These are phyloP conservation scores for Nannochloropsis salina DNA, from an alignment of 108 stramenopile genomes.

Conservation along the genomic window DNA sequence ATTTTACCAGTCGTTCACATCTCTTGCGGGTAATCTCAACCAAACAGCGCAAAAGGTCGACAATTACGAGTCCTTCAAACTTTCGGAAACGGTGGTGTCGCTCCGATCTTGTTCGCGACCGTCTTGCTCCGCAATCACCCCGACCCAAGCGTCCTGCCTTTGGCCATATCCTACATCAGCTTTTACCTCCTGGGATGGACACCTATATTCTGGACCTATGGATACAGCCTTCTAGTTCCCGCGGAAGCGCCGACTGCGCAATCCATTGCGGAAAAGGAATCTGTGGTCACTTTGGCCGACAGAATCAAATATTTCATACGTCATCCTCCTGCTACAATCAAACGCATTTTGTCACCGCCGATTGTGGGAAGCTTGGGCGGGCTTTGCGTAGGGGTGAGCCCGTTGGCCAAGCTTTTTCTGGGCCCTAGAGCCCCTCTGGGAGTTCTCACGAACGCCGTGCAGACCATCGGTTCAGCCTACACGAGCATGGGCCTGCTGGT, in stretches of 20 bases:
- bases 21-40: not conserved
- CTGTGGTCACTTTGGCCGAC: not conserved
- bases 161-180: slow-evolving; percentile 36
- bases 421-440: slow-evolving; percentile 33
- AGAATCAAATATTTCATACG: not conserved
- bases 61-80: not conserved
- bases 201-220: slow-evolving; percentile 42
- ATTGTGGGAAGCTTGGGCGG: not conserved
- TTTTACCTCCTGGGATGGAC: slow-evolving; percentile 49
- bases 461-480: slow-evolving; percentile 33
- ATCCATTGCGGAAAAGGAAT: not conserved
- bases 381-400: not conserved
- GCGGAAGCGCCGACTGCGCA: not conserved
- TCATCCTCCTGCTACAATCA: not conserved
- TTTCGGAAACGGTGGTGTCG: slow-evolving; percentile 40
- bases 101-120: slow-evolving; percentile 39
- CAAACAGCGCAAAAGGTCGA: not conserved
- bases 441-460: slow-evolving; percentile 28
- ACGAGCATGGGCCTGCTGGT: slow-evolving; percentile 43
- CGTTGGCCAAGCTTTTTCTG: not conserved
- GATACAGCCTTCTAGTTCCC: slow-evolving; percentile 25
- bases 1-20: not conserved
- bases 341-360: not conserved
- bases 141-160: slow-evolving; percentile 34
- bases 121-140: slow-evolving; percentile 39